phyloP scores from a whole-genome alignment of 2,329 filamentous ascomycete species.

The Alternaria brassicicola region DNA sequence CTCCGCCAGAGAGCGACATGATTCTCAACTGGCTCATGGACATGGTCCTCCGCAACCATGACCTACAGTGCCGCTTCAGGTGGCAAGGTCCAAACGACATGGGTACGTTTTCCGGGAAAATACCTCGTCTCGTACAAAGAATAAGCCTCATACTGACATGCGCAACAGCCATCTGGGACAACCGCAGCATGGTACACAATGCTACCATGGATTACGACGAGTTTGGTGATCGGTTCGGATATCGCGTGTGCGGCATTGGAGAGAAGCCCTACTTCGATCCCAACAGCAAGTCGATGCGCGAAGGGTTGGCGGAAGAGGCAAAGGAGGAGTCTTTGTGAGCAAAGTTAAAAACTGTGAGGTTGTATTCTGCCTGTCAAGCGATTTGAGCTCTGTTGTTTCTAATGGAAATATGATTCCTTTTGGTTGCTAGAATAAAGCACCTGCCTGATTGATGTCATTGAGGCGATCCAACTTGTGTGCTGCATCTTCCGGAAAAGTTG shows the following conservation, averaged over 20 bases:
- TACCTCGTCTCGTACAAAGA: too few relatives aligned
- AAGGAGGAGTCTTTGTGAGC: slow-evolving; percentile 2
- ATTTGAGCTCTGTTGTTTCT: background rate
- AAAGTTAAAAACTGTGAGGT: background rate
- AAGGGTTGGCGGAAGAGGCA: slow-evolving; percentile 39
- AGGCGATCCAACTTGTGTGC: background rate
- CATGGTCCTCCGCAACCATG: slow-evolving; percentile 45
- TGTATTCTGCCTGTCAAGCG: background rate
- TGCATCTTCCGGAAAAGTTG: background rate
- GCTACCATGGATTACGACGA: slow-evolving; percentile 64
- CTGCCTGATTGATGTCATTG: background rate
- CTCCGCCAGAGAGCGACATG: slow-evolving; percentile 7
- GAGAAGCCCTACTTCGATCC: slow-evolving; percentile 63
- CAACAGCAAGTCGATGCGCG: slow-evolving; percentile 54
- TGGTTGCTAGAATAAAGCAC: background rate
- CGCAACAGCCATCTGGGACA: slow-evolving; percentile 73
- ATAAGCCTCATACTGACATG: too few relatives aligned
- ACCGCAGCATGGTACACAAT: slow-evolving; percentile 61
- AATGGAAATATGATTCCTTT: background rate
- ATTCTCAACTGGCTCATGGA: slow-evolving; percentile 9
- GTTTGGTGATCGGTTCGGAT: slow-evolving; percentile 59
- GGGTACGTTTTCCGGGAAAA: too few relatives aligned
- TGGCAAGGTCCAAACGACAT: slow-evolving; percentile 36
- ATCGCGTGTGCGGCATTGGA: slow-evolving; percentile 61
- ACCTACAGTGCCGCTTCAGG: slow-evolving; percentile 50